Percentiles rank a stretch among this genome's conserved stretches.
These are phyloP conservation scores for Apiospora phragmitis DNA, from an alignment of 2,329 filamentous ascomycete species.

Conservation along the genomic window DNA sequence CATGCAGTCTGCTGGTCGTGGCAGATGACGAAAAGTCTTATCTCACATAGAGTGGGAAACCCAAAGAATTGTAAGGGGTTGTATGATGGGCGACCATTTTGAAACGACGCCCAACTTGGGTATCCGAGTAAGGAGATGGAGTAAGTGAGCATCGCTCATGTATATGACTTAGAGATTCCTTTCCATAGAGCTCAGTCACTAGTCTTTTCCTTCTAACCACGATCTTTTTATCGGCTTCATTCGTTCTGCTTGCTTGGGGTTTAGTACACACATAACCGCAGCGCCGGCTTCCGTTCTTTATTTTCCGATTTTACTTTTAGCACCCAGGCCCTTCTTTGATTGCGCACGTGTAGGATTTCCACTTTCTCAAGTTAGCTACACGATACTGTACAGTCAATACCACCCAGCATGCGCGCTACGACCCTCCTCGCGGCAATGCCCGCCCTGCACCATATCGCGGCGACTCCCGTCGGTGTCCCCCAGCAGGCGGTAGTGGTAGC, in stretches of 20 bases:
- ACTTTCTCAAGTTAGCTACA: neutral
- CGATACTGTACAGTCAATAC: neutral
- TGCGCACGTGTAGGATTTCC: neutral
- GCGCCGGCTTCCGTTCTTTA: neutral
- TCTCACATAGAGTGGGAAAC: neutral
- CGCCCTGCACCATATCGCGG: neutral
- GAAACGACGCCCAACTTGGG: neutral
- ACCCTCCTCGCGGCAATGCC: neutral
- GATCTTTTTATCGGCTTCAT: neutral
- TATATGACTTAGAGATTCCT: neutral
- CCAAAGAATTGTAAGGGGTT: neutral
- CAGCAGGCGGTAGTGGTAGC: neutral
- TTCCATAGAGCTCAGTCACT: neutral
- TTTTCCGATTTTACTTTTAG: neutral
- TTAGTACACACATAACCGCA: neutral
- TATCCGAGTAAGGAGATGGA: neutral
- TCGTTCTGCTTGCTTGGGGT: neutral
- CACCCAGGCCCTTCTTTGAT: neutral
- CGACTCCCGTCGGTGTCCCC: neutral
- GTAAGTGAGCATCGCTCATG: neutral
- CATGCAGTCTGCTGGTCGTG: neutral
- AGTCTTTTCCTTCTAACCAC: neutral
- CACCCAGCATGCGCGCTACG: neutral
- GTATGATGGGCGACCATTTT: neutral
- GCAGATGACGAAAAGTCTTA: neutral